These are phyloP conservation scores for Sodiomyces alkalinus DNA, from an alignment of 2,329 filamentous ascomycete species.

Conservation along the genomic window DNA sequence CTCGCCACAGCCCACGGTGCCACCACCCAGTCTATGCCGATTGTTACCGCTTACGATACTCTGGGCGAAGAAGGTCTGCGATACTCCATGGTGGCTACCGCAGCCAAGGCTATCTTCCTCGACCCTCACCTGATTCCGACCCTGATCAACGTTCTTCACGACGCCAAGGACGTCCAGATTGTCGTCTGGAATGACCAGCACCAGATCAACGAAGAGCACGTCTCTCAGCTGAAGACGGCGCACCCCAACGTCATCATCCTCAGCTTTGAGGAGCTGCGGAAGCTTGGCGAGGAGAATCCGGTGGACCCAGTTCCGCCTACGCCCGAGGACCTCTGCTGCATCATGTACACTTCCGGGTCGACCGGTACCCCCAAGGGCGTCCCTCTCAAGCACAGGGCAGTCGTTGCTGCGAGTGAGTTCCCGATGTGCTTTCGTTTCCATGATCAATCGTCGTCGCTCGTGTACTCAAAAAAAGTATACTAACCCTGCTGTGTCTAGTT, in stretches of 20 bases:
- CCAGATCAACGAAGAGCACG: constrained; percentile 32
- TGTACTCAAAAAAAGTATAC: too few relatives aligned
- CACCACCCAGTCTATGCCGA: constrained; percentile 63
- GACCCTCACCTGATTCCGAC: constrained; percentile 41
- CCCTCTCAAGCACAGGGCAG: constrained; percentile 57
- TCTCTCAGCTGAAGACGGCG: constrained; percentile 28
- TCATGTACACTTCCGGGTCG: constrained; percentile 61
- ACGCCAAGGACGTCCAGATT: constrained; percentile 30
- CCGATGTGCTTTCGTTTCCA: not conserved
- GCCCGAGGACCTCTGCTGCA: constrained; percentile 63
- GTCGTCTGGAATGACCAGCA: constrained; percentile 42
- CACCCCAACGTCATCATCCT: constrained; percentile 28
- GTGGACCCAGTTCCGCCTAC: constrained; percentile 53
- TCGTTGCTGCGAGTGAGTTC: constrained; percentile 55
- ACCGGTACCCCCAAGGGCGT: constrained; percentile 76
- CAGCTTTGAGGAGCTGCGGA: constrained; percentile 34
- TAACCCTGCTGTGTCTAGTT: constrained; percentile 27
- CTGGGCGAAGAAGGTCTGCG: constrained; percentile 61
- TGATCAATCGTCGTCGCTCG: not conserved
- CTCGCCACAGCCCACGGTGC: constrained; percentile 34
- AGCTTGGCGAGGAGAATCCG: constrained; percentile 44
- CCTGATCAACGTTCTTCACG: constrained; percentile 35
- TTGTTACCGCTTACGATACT: constrained; percentile 74
- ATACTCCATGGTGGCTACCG: constrained; percentile 59
- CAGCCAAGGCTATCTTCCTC: constrained; percentile 50